Percentiles rank a stretch among this genome's conserved stretches.
Conservation (phyloP, 371 early-diverging fungal species). For the Hamiltosporidium tvaerminnensis region DNA sequence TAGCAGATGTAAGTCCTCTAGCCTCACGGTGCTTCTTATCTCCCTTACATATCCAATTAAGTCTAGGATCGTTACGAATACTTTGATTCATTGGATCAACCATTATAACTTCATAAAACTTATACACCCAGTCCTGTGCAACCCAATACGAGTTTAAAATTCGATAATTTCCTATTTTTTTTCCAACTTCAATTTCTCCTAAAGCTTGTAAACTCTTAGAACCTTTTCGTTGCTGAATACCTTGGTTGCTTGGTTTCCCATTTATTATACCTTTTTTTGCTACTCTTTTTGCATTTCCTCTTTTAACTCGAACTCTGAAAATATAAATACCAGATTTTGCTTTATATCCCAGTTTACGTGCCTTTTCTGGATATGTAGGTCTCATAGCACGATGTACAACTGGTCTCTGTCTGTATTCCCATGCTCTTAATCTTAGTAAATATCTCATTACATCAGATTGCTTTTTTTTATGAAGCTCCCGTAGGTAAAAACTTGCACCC, state of each 20-base stretch:
- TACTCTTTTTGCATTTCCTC: conserved; percentile 85
- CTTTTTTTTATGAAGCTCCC: conserved; percentile 84
- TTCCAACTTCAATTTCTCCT: conserved; percentile 88
- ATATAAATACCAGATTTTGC: conserved; percentile 91
- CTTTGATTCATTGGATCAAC: conserved; percentile 86
- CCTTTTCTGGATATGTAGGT: conserved; percentile 92
- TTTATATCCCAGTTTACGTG: conserved; percentile 91
- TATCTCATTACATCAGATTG: conserved; percentile 93
- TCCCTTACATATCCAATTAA: conserved; percentile 90
- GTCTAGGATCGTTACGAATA: conserved; percentile 83
- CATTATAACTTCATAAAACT: conserved; percentile 91
- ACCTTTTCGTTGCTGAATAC: conserved; percentile 86
- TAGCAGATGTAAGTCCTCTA: conserved; percentile 83
- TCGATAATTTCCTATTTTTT: conserved; percentile 74
- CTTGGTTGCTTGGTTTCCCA: conserved; percentile 89
- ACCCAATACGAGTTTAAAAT: conserved; percentile 96
- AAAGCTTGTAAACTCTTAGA: conserved; percentile 71
- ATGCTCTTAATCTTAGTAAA: conserved; percentile 82
- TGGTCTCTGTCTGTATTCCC: conserved; percentile 91
- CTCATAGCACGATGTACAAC: conserved; percentile 85
- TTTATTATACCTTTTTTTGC: conserved; percentile 82
- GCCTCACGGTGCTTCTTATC: conserved; percentile 93
- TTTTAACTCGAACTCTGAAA: conserved; percentile 87
- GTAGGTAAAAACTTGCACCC: background rate
- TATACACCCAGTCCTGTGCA: conserved; percentile 83